phyloP scores from a whole-genome alignment of 2,329 filamentous ascomycete genomes.

The Sarocladium kiliense region DNA sequence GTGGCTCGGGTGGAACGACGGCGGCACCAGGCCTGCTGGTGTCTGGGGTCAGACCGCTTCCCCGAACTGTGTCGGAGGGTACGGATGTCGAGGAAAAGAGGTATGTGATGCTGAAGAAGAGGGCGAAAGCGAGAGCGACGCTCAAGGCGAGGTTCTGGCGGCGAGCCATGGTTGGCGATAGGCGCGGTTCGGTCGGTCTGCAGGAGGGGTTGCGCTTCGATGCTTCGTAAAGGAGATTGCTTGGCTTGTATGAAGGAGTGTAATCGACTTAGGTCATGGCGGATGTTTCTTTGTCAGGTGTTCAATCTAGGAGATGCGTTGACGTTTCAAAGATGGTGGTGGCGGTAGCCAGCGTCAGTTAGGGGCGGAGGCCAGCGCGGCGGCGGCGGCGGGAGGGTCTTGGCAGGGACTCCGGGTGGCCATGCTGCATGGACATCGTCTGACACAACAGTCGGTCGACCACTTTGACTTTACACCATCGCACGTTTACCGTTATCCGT shows the following conservation, averaged over 20 bases:
- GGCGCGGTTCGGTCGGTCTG: too few relatives aligned
- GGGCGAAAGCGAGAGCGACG: conserved; percentile 48
- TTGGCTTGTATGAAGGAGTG: background rate
- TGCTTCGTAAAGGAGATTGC: background rate
- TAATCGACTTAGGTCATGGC: too few relatives aligned
- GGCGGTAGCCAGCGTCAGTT: background rate
- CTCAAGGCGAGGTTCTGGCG: conserved; percentile 48
- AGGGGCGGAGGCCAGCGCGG: background rate
- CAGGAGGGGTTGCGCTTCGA: too few relatives aligned
- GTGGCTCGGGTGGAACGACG: background rate
- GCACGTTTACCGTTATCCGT: background rate
- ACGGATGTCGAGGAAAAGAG: conserved; percentile 44
- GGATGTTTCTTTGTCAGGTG: too few relatives aligned
- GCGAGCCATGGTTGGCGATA: conserved; percentile 41
- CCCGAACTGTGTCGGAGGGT: conserved; percentile 12
- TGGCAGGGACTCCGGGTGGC: background rate
- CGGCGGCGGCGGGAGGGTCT: conserved; percentile 1
- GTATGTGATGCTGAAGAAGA: conserved; percentile 54
- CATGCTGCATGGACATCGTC: background rate
- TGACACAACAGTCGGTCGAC: background rate
- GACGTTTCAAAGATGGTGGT: background rate
- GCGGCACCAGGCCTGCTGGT: conserved; percentile 16
- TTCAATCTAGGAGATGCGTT: too few relatives aligned
- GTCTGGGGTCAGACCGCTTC: conserved; percentile 15
- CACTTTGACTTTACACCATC: conserved; percentile 3